Evolutionary conservation across 371 early-diverging fungal genomes (phyloP), one percentile per base, ranked within the genome.

Genomic region (Mucor saturninus): DNA sequence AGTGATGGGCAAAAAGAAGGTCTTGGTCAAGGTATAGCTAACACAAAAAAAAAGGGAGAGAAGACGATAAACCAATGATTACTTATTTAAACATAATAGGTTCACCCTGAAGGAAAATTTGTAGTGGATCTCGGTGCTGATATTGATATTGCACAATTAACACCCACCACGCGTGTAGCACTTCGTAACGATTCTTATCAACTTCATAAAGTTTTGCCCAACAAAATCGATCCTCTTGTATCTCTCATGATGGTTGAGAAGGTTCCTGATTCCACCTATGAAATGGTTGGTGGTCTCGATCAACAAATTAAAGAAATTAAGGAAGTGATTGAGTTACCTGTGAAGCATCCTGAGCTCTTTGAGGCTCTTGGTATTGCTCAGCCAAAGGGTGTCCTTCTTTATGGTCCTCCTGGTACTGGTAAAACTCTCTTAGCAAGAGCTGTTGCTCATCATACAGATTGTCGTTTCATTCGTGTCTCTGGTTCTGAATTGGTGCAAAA

Each of bases 181-280:
- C 87, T 99, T 49, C 91, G 95, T 51, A 91, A 94, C 71, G 99
- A 99, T 76, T 91, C 94, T 73, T 99, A 99, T 76, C 97, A 98
- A 79, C 97, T 99, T 61, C 97, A 98, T 72, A 92, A 98, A 65
- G 98, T 99, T n/a, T 85, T 99, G 38, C 99, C 99, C 52, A 97
- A 99, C 75, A 98, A 97, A 82, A 99, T 99, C 67, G 99, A 99
- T 81, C 95, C 99, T 37, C 91, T 98, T 15, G 99, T 99, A 21
- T 99, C 99, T 14, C 95, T 99, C 88, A 99, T 99, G 99, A 99
- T 99, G 84, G 99, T 99, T 64, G 99, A 99, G 79, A 99, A 99
- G 76, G 99, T 98, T 76, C 99, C 99, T 4, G 99, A 99, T 80
- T 98, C 99, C 28, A 99, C 99, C 1, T 99, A 99, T 69, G 83